A percentile compares a stretch with the other conserved stretches of the same genome.
phyloP scores from a whole-genome alignment of 2,329 filamentous ascomycete genomes.

The Ophiocordyceps camponoti-saundersi region DNA sequence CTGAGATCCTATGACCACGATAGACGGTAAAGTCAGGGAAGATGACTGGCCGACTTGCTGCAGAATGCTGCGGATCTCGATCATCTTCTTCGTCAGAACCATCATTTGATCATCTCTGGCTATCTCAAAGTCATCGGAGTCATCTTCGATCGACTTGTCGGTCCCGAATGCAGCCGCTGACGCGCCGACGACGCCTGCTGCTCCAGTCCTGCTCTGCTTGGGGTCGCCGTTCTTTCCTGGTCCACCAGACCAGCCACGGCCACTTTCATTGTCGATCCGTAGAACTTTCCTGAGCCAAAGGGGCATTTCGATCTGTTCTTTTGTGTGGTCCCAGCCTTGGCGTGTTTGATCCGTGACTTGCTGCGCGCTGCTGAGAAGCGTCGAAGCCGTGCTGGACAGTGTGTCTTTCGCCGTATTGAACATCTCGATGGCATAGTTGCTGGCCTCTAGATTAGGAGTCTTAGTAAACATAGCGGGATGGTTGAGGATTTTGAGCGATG shows the following conservation, averaged over 20 bases:
- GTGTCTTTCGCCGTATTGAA: constrained; percentile 58
- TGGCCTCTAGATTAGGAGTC: constrained; percentile 21
- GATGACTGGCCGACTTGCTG: constrained; percentile 86
- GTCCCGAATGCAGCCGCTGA: constrained; percentile 68
- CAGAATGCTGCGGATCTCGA: constrained; percentile 86
- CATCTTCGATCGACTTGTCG: constrained; percentile 49
- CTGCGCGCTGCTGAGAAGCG: constrained; percentile 53
- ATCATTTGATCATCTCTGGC: constrained; percentile 98
- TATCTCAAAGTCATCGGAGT: constrained; percentile 43
- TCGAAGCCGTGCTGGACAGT: constrained; percentile 50
- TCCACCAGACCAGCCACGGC: constrained; percentile 30
- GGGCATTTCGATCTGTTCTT: constrained; percentile 50
- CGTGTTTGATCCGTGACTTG: constrained; percentile 65
- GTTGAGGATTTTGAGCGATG: neutral
- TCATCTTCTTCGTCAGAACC: constrained; percentile 98
- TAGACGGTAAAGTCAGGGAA: constrained; percentile 76
- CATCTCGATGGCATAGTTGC: constrained; percentile 40
- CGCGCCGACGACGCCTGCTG: constrained; percentile 49
- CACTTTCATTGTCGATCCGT: constrained; percentile 40
- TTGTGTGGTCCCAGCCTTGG: constrained; percentile 69
- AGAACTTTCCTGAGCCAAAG: constrained; percentile 71
- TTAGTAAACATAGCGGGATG: constrained; percentile 7
- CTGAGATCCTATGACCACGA: constrained; percentile 97
- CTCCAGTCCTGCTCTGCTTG: constrained; percentile 41
- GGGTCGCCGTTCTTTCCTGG: constrained; percentile 30